phyloP scores from a whole-genome alignment of 1,284 basidiomycete species.

The Leccinum griseonigrum region DNA sequence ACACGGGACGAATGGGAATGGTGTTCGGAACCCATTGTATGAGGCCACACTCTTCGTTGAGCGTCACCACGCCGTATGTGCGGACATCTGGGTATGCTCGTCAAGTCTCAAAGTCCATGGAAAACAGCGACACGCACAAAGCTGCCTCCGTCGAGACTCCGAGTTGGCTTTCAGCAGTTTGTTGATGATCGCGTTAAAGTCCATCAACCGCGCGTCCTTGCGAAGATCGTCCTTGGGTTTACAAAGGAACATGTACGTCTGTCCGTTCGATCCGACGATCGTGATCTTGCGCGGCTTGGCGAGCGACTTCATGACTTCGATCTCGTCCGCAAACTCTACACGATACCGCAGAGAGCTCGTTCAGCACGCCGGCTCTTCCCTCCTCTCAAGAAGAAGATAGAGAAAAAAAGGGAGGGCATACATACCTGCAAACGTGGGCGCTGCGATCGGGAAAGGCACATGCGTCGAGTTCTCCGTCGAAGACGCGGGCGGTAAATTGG shows the following conservation, averaged over 20 bases:
- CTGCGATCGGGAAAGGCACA: slow-evolving; percentile 78
- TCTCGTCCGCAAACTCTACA: slow-evolving; percentile 74
- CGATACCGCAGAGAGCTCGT: neutral
- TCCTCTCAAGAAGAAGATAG: neutral
- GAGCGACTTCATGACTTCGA: slow-evolving; percentile 92
- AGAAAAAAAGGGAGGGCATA: neutral
- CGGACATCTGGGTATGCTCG: slow-evolving; percentile 70
- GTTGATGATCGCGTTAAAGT: slow-evolving; percentile 98
- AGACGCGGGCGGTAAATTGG: slow-evolving; percentile 78
- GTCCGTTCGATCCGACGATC: slow-evolving; percentile 82
- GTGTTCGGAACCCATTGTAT: slow-evolving; percentile 99
- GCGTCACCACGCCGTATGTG: slow-evolving; percentile 93
- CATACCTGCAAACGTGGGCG: slow-evolving; percentile 78
- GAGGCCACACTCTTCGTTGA: slow-evolving; percentile 97
- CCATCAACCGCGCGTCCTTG: slow-evolving; percentile 98
- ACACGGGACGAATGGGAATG: slow-evolving; percentile 77
- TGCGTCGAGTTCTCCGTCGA: slow-evolving; percentile 58
- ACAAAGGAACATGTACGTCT: slow-evolving; percentile 88
- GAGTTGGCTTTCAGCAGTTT: slow-evolving; percentile 94
- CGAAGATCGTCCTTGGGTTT: slow-evolving; percentile 98
- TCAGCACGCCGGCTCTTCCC: neutral
- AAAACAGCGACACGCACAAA: slow-evolving; percentile 57
- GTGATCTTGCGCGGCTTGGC: slow-evolving; percentile 93
- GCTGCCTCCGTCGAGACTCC: slow-evolving; percentile 85
- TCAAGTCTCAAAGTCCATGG: neutral